Evolutionary conservation across 441 rosid species (phyloP).

Genomic region (Croton laevigatus): DNA sequence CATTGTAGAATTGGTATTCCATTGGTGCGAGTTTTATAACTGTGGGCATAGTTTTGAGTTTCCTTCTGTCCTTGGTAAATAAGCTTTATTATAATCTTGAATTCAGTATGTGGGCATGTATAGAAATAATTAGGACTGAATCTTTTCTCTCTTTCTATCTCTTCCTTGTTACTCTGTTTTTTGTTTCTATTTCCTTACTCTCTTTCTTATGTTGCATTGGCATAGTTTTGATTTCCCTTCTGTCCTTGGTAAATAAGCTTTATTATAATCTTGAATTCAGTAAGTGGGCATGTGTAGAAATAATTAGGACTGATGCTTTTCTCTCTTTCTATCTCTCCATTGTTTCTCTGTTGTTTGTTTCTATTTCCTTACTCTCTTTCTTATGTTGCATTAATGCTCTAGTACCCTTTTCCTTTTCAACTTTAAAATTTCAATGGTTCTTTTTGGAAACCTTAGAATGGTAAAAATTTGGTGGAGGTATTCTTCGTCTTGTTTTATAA

Average conservation of each 20-base stretch:
- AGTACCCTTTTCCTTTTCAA: neutral
- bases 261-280: neutral
- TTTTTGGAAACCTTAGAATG: neutral
- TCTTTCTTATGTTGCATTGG: no score
- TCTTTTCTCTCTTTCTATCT: no score
- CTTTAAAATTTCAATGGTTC: neutral
- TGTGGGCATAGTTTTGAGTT: constrained; percentile 2
- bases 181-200: no score
- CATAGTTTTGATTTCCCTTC: neutral
- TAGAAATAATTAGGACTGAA: no score
- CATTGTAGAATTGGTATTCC: neutral
- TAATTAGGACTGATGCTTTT: neutral
- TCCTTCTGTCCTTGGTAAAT: neutral
- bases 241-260: neutral
- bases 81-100: neutral
- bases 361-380: neutral
- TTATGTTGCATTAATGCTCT: neutral
- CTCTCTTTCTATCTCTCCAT: neutral
- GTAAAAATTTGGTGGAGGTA: neutral
- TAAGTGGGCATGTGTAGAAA: neutral
- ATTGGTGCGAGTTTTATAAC: no score
- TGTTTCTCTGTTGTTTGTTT: neutral
- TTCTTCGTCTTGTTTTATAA: neutral
- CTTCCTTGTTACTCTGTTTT: no score
- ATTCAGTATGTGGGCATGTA: neutral